Base-by-base conservation (phyloP, 768 basidiomycete genomes). In the Rhodosporidiobolus odoratus region DNA sequence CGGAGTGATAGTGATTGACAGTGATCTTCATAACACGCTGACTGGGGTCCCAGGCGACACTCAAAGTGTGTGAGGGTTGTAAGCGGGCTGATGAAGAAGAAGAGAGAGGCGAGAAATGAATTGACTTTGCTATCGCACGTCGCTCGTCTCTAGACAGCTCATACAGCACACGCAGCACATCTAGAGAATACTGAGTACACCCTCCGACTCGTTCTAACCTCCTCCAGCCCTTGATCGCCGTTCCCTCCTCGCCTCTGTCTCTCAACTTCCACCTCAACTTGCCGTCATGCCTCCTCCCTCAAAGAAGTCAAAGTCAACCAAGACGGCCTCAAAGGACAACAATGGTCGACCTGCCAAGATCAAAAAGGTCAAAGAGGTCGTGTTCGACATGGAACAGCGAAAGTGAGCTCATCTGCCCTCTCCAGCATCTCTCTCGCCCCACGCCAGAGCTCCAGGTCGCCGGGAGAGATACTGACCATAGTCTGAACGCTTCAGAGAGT, bases 1-100 rank as follows among this genome's bases (percentile, higher is more conserved):
- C 88, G 5, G 89, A 89, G 79, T 90, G 87, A 89, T 90, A 92
- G 75, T 86, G 85, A 78, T 92, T 92, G 72, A 95, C 53, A 47
- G 81, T 86, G 27, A 93, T 86, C 78, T 88, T 92, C 91, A 93
- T 92, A 38, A 27, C 7, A 45, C 30, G 9, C 35, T 25, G 10
- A 5, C 37, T 19, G 4, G 32, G 16, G 12, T 8, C 17, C 37
- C 12, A 15, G 34, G 19, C 3, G 15, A 4, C 10, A 6, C n/a
- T 19, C 6, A 21, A 23, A 19, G 32, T 21, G 48, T 56, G 13
- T 5, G n/a, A 56, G 52, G 9, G n/a, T n/a, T 35, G 4, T 30
- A 56, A 34, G 34, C 4, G 34, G 54, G 23, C 17, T 6, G 23
- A 25, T 2, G 57, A 38, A 7, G 37, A 17, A 4, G 38, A 40